phyloP scores from a whole-genome alignment of 2,329 filamentous ascomycete species.

The Colletotrichum incanum region DNA sequence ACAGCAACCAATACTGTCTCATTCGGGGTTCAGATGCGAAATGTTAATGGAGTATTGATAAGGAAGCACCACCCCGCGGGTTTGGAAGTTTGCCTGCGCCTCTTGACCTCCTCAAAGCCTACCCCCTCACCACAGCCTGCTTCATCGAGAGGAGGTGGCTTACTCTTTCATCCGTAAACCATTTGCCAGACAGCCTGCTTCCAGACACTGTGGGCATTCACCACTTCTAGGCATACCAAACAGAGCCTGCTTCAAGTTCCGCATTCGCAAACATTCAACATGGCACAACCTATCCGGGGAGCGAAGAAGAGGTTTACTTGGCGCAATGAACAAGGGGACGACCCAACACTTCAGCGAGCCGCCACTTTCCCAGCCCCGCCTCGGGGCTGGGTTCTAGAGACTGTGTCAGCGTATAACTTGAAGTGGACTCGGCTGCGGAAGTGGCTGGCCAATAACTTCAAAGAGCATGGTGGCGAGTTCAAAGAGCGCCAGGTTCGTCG shows the following conservation, averaged over 20 bases:
- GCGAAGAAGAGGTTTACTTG: background rate
- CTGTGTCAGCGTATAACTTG: constrained; percentile 6
- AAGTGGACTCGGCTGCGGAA: background rate
- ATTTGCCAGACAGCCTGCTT: background rate
- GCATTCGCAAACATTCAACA: background rate
- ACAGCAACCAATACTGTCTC: background rate
- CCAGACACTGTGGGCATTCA: background rate
- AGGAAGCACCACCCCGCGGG: background rate
- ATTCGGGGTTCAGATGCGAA: too few species aligned
- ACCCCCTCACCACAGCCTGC: background rate
- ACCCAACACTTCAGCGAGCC: background rate
- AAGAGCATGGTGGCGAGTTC: background rate
- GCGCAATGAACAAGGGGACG: background rate
- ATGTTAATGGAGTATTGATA: background rate
- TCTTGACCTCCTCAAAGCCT: background rate
- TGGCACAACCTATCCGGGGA: background rate
- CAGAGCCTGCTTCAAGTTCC: background rate
- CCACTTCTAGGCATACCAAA: background rate
- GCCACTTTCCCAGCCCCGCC: background rate
- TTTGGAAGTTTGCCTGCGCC: background rate
- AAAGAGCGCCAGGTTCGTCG: background rate
- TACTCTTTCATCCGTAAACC: background rate
- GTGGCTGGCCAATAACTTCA: background rate
- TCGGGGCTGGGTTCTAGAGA: background rate
- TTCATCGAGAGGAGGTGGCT: background rate